phyloP scores from a whole-genome alignment of 1,284 basidiomycete genomes.

The Microbotryum silenes-acaulis region DNA sequence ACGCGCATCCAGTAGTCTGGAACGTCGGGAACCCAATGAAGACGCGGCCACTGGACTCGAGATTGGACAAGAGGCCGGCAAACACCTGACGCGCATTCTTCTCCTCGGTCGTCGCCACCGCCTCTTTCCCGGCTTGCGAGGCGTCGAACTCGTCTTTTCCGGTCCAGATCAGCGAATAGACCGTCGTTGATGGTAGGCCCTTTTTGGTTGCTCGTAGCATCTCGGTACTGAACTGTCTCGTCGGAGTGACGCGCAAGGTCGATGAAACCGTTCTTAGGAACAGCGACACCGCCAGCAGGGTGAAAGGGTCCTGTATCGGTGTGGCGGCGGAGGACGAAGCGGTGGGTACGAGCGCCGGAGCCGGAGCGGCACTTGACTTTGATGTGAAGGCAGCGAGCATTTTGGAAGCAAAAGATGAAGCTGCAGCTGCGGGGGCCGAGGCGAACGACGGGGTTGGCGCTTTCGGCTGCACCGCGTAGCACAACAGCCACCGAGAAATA shows the following conservation, averaged over 20 bases:
- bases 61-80: constrained; percentile 39
- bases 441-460: background rate
- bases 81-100: constrained; percentile 43
- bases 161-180: constrained; percentile 82
- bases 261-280: constrained; percentile 76
- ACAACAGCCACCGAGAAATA: constrained; percentile 73
- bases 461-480: constrained; percentile 32
- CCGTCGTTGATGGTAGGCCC: constrained; percentile 69
- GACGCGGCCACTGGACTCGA: constrained; percentile 37
- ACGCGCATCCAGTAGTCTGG: constrained; percentile 88
- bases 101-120: constrained; percentile 47
- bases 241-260: constrained; percentile 64
- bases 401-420: constrained; percentile 54
- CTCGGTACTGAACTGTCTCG: constrained; percentile 65
- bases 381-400: constrained; percentile 53
- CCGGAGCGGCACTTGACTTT: constrained; percentile 42
- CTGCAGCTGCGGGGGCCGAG: constrained; percentile 40
- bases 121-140: constrained; percentile 16
- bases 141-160: constrained; percentile 79
- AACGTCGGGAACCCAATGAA: constrained; percentile 51
- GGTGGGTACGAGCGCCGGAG: constrained; percentile 47
- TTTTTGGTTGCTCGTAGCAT: constrained; percentile 92
- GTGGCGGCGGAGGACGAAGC: constrained; percentile 42
- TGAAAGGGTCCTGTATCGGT: constrained; percentile 49
- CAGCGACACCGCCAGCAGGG: constrained; percentile 57